A percentile compares a stretch with the other conserved stretches of the same genome.
Evolutionary conservation across 345 rosid genomes (phyloP).

Genomic region (Leavenworthia alabamica): DNA sequence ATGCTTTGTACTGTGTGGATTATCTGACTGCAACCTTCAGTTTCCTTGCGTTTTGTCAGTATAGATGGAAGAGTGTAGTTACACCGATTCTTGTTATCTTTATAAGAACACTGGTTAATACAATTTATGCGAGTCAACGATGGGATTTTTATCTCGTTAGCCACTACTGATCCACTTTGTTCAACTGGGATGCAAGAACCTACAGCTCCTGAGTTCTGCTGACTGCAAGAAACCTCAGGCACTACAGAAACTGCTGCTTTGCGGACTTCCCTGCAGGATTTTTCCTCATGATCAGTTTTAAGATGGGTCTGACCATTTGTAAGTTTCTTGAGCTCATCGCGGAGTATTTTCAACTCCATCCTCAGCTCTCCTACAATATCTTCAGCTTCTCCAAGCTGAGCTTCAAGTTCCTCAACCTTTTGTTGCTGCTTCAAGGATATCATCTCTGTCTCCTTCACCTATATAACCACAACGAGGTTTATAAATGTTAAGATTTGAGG

Average conservation of each 20-base stretch:
- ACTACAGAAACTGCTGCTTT: conserved; percentile 24
- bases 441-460: conserved; percentile 70
- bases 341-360: conserved; percentile 58
- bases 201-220: conserved; percentile 20
- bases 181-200: conserved; percentile 33
- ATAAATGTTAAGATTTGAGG: background rate
- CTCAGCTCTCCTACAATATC: conserved; percentile 78
- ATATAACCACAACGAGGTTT: conserved; percentile 11
- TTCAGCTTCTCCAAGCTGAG: conserved; percentile 86
- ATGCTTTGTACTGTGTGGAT: conserved; percentile 50
- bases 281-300: conserved; percentile 4
- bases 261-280: background rate
- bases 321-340: conserved; percentile 51
- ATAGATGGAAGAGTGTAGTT: conserved; percentile 62
- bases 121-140: conserved; percentile 25
- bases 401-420: conserved; percentile 79
- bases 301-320: conserved; percentile 16
- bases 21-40: conserved; percentile 57
- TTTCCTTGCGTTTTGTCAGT: conserved; percentile 52
- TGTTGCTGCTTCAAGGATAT: conserved; percentile 42
- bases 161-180: conserved; percentile 18
- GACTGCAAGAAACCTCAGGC: conserved; percentile 27
- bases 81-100: conserved; percentile 39
- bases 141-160: conserved; percentile 32
- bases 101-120: conserved; percentile 38